Evolutionary conservation across 441 rosid species (phyloP).

Genomic region (Sinapis alba): DNA sequence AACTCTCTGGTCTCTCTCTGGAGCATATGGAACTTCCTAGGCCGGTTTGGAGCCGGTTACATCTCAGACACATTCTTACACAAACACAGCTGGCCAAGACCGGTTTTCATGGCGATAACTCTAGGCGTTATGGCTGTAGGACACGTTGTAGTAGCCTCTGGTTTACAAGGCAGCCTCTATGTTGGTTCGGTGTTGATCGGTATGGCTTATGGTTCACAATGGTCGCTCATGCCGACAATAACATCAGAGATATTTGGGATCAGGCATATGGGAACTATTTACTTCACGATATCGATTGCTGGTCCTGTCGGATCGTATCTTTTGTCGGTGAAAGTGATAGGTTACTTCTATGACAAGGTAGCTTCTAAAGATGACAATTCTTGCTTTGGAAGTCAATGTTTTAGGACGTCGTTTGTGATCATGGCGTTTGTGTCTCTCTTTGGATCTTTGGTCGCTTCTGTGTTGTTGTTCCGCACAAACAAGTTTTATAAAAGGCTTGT

Average conservation of each 20-base stretch:
- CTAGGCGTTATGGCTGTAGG: slow-evolving; percentile 53
- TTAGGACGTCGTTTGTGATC: slow-evolving; percentile 70
- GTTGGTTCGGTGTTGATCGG: slow-evolving; percentile 63
- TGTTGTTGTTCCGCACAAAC: slow-evolving; percentile 58
- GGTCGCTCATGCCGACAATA: background rate
- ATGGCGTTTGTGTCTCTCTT: slow-evolving; percentile 60
- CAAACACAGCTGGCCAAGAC: slow-evolving; percentile 53
- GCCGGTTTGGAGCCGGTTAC: slow-evolving; percentile 67
- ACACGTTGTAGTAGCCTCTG: slow-evolving; percentile 52
- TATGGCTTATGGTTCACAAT: slow-evolving; percentile 43
- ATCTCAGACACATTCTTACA: slow-evolving; percentile 56
- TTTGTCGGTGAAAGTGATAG: slow-evolving; percentile 66
- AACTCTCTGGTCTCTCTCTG: slow-evolving; percentile 57
- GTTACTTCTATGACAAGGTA: slow-evolving; percentile 66
- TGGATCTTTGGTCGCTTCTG: slow-evolving; percentile 61
- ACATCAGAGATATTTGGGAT: slow-evolving; percentile 58
- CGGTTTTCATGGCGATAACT: slow-evolving; percentile 61
- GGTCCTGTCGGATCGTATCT: slow-evolving; percentile 71
- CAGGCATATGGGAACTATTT: slow-evolving; percentile 69
- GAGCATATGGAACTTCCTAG: slow-evolving; percentile 74
- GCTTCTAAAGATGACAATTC: slow-evolving; percentile 49
- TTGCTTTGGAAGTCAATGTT: slow-evolving; percentile 71
- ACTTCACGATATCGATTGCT: slow-evolving; percentile 64
- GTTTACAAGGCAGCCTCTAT: slow-evolving; percentile 52
- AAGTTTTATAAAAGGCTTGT: slow-evolving; percentile 57